Evolutionary conservation across 257 asterid species (phyloP), one percentile per base, ranked within the genome.

Genomic region (Ajuga chamaepitys): DNA sequence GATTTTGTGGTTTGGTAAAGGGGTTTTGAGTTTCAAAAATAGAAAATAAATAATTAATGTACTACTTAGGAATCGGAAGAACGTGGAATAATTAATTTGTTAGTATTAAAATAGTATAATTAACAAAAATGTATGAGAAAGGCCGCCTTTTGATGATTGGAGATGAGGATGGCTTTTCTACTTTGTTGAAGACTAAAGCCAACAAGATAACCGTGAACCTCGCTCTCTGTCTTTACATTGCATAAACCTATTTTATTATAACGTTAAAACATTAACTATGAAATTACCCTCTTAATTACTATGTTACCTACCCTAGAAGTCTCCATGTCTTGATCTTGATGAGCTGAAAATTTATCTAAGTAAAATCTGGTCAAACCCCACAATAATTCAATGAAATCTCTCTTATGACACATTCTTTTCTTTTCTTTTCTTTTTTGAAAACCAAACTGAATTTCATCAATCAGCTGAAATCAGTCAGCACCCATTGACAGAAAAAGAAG

Each of bases 161-260:
- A 44, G 70, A 76, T 78, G 64, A 81, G 78, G 59, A 47, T 55
- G 79, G 30, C 62, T 10, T 77, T 71, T 63, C 61, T 66, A 56
- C 50, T 44, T 16, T 51, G 45, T 26, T 60, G 28, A 65, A 52
- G 11, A 57, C 51, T 25, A 42, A 24, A 61, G 26, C 91, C 82
- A 82, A 82, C 91, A 82, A 2, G 1, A 73, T 75, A 63, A 72
- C 79, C 85, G 58, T 40, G 28, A 61, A 77, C 9, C 37, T 74
- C 70, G 85, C 67, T 62, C 71, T 56, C 78, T 82, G 75, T 76
- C 77, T 52, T 61, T 9, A 13, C 13, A 17, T 51, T 54, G 51
- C 72, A 70, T 63, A 60, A 72, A 53, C 79, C 76, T 70, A n/a
- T n/a, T n/a, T n/a, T n/a, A n/a, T n/a, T n/a, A n/a, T n/a, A n/a